These are phyloP conservation scores for Solanum virginianum DNA, from an alignment of 257 asterid genomes.

Conservation along the genomic window DNA sequence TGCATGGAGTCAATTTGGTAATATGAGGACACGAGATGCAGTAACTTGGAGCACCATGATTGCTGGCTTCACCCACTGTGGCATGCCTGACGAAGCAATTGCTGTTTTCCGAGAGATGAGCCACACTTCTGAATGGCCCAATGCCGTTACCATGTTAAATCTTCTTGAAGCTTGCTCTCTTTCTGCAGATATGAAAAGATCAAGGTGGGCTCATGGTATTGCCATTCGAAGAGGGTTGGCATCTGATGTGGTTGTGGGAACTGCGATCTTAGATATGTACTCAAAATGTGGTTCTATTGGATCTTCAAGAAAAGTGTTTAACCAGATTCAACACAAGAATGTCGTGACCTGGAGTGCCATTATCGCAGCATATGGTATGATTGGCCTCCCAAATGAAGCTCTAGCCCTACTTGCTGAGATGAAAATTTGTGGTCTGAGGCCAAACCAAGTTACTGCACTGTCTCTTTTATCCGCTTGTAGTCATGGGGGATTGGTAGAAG, in stretches of 20 bases:
- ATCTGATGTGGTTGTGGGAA: conserved; percentile 55
- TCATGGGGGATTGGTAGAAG: conserved; percentile 83
- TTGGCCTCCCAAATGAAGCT: conserved; percentile 70
- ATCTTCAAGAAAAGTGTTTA: conserved; percentile 52
- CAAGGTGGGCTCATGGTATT: conserved; percentile 63
- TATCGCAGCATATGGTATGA: conserved; percentile 68
- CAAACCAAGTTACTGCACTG: conserved; percentile 57
- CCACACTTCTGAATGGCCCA: conserved; percentile 25
- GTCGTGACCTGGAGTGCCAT: conserved; percentile 74
- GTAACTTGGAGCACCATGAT: conserved; percentile 96
- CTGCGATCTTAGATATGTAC: conserved; percentile 81
- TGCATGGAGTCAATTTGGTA: conserved; percentile 52
- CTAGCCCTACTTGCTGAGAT: conserved; percentile 48
- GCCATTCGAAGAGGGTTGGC: conserved; percentile 59
- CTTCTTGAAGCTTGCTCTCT: conserved; percentile 78
- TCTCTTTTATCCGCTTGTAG: conserved; percentile 72
- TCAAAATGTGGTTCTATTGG: conserved; percentile 74
- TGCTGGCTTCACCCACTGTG: conserved; percentile 61
- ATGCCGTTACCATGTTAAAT: conserved; percentile 42
- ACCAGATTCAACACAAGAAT: conserved; percentile 41
- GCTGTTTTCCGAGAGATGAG: conserved; percentile 45
- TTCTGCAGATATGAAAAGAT: conserved; percentile 44
- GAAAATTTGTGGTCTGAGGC: conserved; percentile 47
- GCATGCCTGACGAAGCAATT: conserved; percentile 73
- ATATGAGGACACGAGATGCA: conserved; percentile 35